Base-by-base conservation (phyloP, 2,329 filamentous ascomycete species). In the Aspergillus intermedius region DNA sequence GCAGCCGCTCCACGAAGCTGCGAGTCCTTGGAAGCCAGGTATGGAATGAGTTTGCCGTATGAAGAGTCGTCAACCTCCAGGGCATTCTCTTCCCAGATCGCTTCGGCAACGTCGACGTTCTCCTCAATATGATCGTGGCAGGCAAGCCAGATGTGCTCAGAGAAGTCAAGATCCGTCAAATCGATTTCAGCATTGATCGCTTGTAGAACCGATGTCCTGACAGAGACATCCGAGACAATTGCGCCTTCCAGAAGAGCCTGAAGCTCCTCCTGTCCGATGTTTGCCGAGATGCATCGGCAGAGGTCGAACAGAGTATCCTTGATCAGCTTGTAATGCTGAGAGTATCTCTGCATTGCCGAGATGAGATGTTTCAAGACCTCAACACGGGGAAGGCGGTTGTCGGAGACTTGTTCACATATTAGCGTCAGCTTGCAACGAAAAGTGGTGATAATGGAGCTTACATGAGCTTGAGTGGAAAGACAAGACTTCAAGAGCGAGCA, bases 31-130 rank as follows among this genome's bases (percentile, higher is more conserved):
- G 82, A 88, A 56, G 88, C 81, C 9, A 97, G 74, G 63, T 95
- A 97, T 0, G 84, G 82, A 44, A 95, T 72, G 62, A 91, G 84
- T 57, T 78, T 80, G 49, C 76, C 66, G 6, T 87, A 82, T 7
- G 87, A 79, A 5, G 85, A 77, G 17, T 80, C 73, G 1, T 81
- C 78, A 10, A 91, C 72, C 51, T 85, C 73, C 52, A 97, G 86
- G 6, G 82, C 86, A 63, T 91, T 95, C 62, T 96, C 93, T 61
- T 95, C 89, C 93, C 93, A 98, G 32, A 98, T 95, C 10, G 91
- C 87, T 45, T 78, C 80, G 5, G 87, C 91, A 46, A 95, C 76
- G 42, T 90, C 88, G 7, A 79, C 80, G 60, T 97, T 97, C 65
- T 97, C 91, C 40, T 86, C 82, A 17, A 89, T 82, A 58, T 95